Evolutionary conservation across 768 basidiomycete genomes (phyloP), one percentile per base, ranked within the genome.

Genomic region (Xanthoconium stramineum): DNA sequence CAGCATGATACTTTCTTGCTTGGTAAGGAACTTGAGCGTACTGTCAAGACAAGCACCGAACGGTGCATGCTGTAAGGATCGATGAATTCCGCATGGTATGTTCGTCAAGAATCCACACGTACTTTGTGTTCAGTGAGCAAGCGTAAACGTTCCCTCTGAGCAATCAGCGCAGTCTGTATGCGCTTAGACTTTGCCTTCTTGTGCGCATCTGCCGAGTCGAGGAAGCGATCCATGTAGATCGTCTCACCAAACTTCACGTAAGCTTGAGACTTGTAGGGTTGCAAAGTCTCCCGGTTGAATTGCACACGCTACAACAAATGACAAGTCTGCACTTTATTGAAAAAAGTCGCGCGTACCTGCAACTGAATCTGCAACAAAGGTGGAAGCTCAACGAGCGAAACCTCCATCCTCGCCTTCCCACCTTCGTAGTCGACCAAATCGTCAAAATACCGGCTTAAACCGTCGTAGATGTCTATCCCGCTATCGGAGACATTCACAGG

Each of bases 191-290:
- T 80, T 17, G 78, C 77, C 64, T 85, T 88, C 79, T 91, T 94
- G 57, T 79, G 76, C 0, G 82, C 77, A 64, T 89, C 81, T 3
- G 84, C 88, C 47, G 78, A 82, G 57, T 91, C 88, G 66, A 96
- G 76, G 76, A 95, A 99, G 14, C 97, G 86, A 70, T 97, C 94
- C 83, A 98, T 84, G 66, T 83, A 87, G 14, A 99, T 78, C 11
- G 84, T 89, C 71, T 94, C 90, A 17, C 80, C 85, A 67, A 96
- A 97, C 64, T 86, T 89, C 61, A 99, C 88, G 70, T 94, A 96
- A 5, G 93, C 94, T 66, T 99, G 96, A 6, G 91, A 94, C 72
- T 99, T 99, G 78, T 91, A 94, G 15, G 94, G 87, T 61, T 94
- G 90, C 53, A 92, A 79, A 1, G 89, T 93, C 61, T 92, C 88